Percentiles rank a stretch among this genome's conserved stretches.
These are phyloP conservation scores for Calocera viscosa DNA, from an alignment of 768 basidiomycete genomes.

Conservation along the genomic window DNA sequence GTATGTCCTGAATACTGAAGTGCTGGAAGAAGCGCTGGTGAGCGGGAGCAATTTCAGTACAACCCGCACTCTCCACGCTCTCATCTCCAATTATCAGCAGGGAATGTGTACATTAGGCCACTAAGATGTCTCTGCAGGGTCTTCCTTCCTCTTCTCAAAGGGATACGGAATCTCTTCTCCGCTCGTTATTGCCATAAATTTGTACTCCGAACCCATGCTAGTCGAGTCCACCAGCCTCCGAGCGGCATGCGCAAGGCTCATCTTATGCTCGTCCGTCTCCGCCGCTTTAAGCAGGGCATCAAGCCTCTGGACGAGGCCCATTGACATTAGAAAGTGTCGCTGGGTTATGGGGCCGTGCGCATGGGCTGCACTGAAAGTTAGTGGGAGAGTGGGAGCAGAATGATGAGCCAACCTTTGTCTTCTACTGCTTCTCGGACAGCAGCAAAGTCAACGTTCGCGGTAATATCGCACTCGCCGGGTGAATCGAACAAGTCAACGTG, in stretches of 20 bases:
- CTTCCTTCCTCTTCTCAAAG: not conserved
- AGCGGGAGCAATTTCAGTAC: not conserved
- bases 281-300: slow-evolving; percentile 46
- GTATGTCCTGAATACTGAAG: not conserved
- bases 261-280: slow-evolving; percentile 33
- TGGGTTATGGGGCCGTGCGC: slow-evolving; percentile 64
- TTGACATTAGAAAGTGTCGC: slow-evolving; percentile 56
- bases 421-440: slow-evolving; percentile 67
- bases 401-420: slow-evolving; percentile 22
- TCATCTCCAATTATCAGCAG: too few species aligned
- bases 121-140: not conserved
- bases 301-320: slow-evolving; percentile 62
- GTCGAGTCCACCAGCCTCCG: slow-evolving; percentile 58
- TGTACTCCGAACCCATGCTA: slow-evolving; percentile 82
- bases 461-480: slow-evolving; percentile 84
- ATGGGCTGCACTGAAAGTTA: slow-evolving; percentile 24
- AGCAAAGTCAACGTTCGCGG: slow-evolving; percentile 93
- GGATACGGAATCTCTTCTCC: not conserved
- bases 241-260: slow-evolving; percentile 47
- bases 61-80: too few species aligned
- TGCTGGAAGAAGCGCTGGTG: not conserved
- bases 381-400: not conserved
- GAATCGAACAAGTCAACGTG: slow-evolving; percentile 71
- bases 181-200: slow-evolving; percentile 51
- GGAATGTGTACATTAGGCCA: too few species aligned